A percentile compares a stretch with the other conserved stretches of the same genome.
phyloP scores from a whole-genome alignment of 306 rosid species.

The Psophocarpus tetragonolobus region DNA sequence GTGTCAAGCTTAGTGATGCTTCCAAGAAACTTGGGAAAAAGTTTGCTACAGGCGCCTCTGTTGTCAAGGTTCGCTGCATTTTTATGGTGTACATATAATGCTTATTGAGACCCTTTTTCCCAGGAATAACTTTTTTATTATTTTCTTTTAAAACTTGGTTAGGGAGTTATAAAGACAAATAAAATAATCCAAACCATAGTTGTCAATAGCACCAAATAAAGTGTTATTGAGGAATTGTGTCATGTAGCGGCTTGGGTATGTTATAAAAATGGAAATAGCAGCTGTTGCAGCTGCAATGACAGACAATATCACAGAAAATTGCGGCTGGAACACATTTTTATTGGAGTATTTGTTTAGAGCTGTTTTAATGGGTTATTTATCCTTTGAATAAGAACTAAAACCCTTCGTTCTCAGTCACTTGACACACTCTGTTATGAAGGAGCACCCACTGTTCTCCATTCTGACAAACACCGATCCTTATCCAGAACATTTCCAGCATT shows the following conservation, averaged over 20 bases:
- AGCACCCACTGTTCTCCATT: not conserved
- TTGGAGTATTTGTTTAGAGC: not conserved
- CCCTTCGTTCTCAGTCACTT: not conserved
- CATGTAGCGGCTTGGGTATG: not conserved
- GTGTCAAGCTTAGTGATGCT: constrained; percentile 97
- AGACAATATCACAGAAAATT: not conserved
- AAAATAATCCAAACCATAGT: not conserved
- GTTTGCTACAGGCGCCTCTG: constrained; percentile 99
- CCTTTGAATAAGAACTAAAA: not conserved
- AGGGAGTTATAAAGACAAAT: not conserved
- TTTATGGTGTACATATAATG: constrained; percentile 2
- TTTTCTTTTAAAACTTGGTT: not conserved
- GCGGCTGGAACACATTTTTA: not conserved
- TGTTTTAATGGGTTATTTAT: not conserved
- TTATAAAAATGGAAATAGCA: not conserved
- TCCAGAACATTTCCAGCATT: not conserved
- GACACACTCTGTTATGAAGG: not conserved
- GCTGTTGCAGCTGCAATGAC: not conserved
- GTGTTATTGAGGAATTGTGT: not conserved
- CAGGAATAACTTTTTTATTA: not conserved
- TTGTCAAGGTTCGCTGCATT: constrained; percentile 75
- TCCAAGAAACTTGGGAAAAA: constrained; percentile 98
- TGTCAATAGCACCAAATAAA: not conserved
- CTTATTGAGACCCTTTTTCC: not conserved
- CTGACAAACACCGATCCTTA: not conserved